A percentile compares a stretch with the other conserved stretches of the same genome.
Conservation (phyloP, 495 filamentous ascomycete genomes). For the Podospora sp. region DNA sequence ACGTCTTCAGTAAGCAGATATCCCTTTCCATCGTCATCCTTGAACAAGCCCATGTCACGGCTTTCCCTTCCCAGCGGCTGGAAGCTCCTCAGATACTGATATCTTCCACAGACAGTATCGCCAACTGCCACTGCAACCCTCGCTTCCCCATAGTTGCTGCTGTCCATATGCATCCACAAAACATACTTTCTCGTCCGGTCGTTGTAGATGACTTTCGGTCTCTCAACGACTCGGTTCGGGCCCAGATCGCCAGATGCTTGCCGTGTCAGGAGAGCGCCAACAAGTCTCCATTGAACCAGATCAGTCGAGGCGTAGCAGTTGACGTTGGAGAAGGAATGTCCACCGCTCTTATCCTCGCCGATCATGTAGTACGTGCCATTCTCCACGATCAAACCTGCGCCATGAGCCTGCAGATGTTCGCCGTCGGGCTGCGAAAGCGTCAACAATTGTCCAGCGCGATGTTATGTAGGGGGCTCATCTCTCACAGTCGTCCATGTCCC, state of each 20-base stretch:
- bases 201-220: constrained; percentile 68
- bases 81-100: constrained; percentile 40
- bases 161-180: constrained; percentile 70
- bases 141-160: constrained; percentile 62
- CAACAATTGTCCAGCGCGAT: neutral
- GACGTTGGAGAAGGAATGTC: constrained; percentile 60
- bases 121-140: constrained; percentile 65
- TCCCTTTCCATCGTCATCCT: constrained; percentile 60
- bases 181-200: constrained; percentile 56
- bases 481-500: constrained; percentile 52
- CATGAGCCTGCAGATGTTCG: constrained; percentile 65
- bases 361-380: constrained; percentile 62
- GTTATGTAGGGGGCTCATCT: neutral
- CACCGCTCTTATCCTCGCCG: constrained; percentile 67
- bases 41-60: constrained; percentile 65
- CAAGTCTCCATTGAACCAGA: constrained; percentile 65
- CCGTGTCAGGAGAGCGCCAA: constrained; percentile 55
- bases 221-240: constrained; percentile 62
- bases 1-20: constrained; percentile 68
- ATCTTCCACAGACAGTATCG: constrained; percentile 60
- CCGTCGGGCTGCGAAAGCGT: constrained; percentile 43
- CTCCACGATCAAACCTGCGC: constrained; percentile 57
- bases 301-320: constrained; percentile 60
- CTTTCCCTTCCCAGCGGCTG: constrained; percentile 31
- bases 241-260: constrained; percentile 60